A percentile compares a stretch with the other conserved stretches of the same genome.
These are phyloP conservation scores for Prototheca stagnorum DNA, from an alignment of 163 green algal genomes.

Conservation along the genomic window DNA sequence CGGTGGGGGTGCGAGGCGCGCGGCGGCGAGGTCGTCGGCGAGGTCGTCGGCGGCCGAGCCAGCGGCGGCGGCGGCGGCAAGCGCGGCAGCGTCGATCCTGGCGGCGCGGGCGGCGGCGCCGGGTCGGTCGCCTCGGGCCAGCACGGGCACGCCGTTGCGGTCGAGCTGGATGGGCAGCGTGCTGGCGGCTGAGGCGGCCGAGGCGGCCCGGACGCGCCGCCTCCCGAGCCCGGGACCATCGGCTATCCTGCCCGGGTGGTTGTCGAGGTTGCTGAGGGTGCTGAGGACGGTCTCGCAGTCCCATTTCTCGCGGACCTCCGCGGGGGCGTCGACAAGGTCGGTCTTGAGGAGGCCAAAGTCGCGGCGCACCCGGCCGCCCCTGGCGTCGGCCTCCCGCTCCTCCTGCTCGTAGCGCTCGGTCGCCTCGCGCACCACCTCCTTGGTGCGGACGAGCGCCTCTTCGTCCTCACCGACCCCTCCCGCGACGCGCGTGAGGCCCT, in stretches of 20 bases:
- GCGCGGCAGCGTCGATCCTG: neutral
- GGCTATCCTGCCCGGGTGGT: constrained; percentile 49
- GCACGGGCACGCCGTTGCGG: constrained; percentile 8
- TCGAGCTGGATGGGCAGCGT: constrained; percentile 17
- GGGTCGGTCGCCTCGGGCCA: neutral
- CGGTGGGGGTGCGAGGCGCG: neutral
- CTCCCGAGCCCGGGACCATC: constrained; percentile 10
- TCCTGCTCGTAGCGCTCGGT: too few relatives aligned
- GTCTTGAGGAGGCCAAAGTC: neutral
- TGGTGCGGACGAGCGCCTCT: too few relatives aligned
- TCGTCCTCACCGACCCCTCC: too few relatives aligned
- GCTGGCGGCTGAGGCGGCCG: neutral
- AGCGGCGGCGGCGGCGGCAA: neutral
- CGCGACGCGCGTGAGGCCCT: too few relatives aligned
- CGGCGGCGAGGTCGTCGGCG: neutral
- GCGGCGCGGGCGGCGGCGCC: neutral
- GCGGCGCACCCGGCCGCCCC: neutral
- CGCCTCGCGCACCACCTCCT: constrained; percentile 5
- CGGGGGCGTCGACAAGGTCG: constrained; percentile 2
- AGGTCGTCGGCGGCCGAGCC: neutral
- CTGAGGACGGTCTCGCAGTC: constrained; percentile 74
- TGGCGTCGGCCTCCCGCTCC: constrained; percentile 3
- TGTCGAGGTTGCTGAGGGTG: constrained; percentile 49
- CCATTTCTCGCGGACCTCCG: constrained; percentile 33
- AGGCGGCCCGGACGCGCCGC: neutral